phyloP scores from a whole-genome alignment of 108 stramenopile species.

The Epipyxis sp. region DNA sequence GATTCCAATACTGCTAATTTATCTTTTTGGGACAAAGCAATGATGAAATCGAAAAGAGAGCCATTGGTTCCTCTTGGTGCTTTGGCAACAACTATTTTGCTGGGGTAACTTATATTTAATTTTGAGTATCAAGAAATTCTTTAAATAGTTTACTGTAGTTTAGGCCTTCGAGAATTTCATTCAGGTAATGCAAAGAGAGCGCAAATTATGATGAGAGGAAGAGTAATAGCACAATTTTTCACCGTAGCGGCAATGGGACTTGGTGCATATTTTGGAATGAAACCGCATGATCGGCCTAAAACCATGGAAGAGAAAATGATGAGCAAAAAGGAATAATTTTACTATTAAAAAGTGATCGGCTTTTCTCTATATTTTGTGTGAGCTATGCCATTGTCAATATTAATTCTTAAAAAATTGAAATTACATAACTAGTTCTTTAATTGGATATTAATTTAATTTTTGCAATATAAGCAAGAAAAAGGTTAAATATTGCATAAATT shows the following conservation, averaged over 20 bases:
- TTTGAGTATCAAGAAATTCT: too few relatives aligned
- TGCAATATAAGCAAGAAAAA: too few relatives aligned
- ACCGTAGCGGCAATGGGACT: constrained; percentile 9
- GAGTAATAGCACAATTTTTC: background rate
- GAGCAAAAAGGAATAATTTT: background rate
- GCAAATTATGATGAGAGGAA: constrained; percentile 16
- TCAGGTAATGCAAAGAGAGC: background rate
- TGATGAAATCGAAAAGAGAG: background rate
- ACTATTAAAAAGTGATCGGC: too few relatives aligned
- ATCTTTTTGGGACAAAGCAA: background rate
- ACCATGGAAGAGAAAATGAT: constrained; percentile 8
- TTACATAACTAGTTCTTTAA: too few relatives aligned
- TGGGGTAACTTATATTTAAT: too few relatives aligned
- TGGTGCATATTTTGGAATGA: background rate
- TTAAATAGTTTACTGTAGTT: background rate
- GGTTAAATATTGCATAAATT: too few relatives aligned
- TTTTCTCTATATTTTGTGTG: too few relatives aligned
- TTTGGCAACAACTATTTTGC: background rate
- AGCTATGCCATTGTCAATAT: too few relatives aligned
- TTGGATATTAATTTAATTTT: too few relatives aligned
- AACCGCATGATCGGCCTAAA: background rate
- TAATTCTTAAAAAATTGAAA: too few relatives aligned
- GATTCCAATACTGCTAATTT: background rate
- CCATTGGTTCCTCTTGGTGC: constrained; percentile 19
- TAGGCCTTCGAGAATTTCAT: background rate